These are phyloP conservation scores for Phyllosticta capitalensis DNA, from an alignment of 2,329 filamentous ascomycete genomes.

Conservation along the genomic window DNA sequence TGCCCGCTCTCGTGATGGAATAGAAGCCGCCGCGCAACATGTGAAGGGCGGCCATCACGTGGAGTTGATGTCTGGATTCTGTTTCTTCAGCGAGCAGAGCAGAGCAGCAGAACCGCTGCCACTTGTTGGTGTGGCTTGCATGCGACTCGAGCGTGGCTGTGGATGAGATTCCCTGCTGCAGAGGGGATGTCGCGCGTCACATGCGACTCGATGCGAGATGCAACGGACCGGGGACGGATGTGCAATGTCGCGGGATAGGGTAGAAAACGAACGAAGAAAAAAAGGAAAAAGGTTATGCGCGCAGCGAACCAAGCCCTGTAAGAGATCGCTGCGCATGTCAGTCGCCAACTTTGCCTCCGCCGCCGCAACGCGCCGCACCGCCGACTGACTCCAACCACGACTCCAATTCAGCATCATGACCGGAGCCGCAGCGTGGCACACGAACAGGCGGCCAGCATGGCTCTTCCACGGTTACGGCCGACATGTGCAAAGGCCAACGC, in stretches of 20 bases:
- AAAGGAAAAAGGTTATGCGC: no score
- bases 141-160: neutral
- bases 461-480: neutral
- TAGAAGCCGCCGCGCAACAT: neutral
- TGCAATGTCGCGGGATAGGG: neutral
- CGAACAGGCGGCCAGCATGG: neutral
- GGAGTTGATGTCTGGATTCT: neutral
- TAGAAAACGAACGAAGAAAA: neutral
- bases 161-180: neutral
- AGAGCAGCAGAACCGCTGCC: no score
- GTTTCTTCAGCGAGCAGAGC: no score
- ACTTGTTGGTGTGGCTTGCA: neutral
- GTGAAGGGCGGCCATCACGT: neutral
- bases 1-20: neutral
- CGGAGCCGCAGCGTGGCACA: neutral
- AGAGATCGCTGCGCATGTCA: no score
- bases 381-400: neutral
- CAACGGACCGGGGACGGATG: neutral
- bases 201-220: neutral
- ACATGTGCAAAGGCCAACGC: neutral
- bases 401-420: neutral
- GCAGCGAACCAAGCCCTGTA: no score
- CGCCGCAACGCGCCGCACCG: neutral
- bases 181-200: neutral
- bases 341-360: no score